A percentile compares a stretch with the other conserved stretches of the same genome.
Evolutionary conservation across 192 early-diverging fungal species (phyloP).

Genomic region (Phycomyces blakesleeanus): DNA sequence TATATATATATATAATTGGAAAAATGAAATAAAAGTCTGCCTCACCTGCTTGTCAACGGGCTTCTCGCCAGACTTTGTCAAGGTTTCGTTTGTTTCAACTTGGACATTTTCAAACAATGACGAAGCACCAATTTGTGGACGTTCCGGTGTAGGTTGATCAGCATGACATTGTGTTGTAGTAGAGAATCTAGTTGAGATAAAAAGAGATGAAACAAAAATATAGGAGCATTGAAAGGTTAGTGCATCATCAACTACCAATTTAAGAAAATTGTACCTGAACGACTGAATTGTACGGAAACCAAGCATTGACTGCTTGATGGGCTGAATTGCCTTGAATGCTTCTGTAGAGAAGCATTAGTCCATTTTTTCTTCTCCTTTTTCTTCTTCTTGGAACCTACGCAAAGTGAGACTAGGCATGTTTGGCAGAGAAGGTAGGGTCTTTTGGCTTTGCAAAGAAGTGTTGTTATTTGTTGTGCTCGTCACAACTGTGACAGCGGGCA

Average conservation of each 20-base stretch:
- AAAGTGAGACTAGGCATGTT: background rate
- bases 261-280: background rate
- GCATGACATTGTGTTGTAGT: constrained; percentile 12
- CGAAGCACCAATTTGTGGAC: constrained; percentile 35
- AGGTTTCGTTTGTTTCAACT: constrained; percentile 15
- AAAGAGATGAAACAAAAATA: constrained; percentile 2
- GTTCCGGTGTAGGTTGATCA: constrained; percentile 23
- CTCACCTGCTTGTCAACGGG: constrained; percentile 52
- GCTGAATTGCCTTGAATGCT: constrained; percentile 26
- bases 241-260: background rate
- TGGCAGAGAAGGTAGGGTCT: background rate
- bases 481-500: background rate
- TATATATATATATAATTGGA: too few species aligned
- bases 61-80: constrained; percentile 36
- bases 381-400: background rate
- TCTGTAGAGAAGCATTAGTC: background rate
- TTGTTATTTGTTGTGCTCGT: background rate
- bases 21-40: too few species aligned
- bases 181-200: constrained; percentile 11
- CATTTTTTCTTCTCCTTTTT: background rate
- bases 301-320: constrained; percentile 11
- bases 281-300: constrained; percentile 9
- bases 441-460: background rate
- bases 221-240: too few species aligned
- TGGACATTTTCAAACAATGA: constrained; percentile 37